Evolutionary conservation across 148 eudicot species (phyloP).

Genomic region (Rhododendron simsii): DNA sequence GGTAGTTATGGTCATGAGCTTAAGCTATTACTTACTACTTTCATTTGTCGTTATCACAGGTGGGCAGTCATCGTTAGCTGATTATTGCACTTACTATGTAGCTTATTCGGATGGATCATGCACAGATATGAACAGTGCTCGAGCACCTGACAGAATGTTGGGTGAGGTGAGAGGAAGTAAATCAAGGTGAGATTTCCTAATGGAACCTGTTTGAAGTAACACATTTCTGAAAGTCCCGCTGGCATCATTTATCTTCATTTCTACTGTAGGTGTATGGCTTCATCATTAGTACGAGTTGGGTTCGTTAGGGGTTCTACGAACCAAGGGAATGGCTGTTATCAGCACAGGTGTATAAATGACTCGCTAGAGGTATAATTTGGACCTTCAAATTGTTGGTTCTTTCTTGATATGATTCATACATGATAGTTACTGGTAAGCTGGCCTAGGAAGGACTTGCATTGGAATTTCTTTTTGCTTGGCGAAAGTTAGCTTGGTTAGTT

Average conservation of each 20-base stretch:
- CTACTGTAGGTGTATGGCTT: slow-evolving; percentile 85
- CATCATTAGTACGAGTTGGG: slow-evolving; percentile 89
- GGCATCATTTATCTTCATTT: background rate
- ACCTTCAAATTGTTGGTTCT: background rate
- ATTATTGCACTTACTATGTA: slow-evolving; percentile 94
- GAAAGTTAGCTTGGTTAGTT: background rate
- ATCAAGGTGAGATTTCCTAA: slow-evolving; percentile 55
- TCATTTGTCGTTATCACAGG: slow-evolving; percentile 47
- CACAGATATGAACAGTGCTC: slow-evolving; percentile 79
- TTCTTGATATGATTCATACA: background rate
- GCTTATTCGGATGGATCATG: slow-evolving; percentile 99
- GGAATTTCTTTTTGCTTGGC: background rate
- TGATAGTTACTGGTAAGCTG: background rate
- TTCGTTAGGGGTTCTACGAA: slow-evolving; percentile 88
- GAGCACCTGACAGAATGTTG: slow-evolving; percentile 94
- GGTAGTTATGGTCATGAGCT: background rate
- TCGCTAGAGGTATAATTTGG: slow-evolving; percentile 63
- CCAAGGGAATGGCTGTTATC: slow-evolving; percentile 99
- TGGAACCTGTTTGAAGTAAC: background rate
- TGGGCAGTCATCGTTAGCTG: slow-evolving; percentile 96
- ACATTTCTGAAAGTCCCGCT: background rate
- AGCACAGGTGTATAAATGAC: slow-evolving; percentile 75
- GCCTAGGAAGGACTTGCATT: background rate
- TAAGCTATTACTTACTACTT: background rate
- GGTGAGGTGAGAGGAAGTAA: slow-evolving; percentile 92